Conservation (phyloP, 1,284 basidiomycete species). For the Naganishia cerealis region DNA sequence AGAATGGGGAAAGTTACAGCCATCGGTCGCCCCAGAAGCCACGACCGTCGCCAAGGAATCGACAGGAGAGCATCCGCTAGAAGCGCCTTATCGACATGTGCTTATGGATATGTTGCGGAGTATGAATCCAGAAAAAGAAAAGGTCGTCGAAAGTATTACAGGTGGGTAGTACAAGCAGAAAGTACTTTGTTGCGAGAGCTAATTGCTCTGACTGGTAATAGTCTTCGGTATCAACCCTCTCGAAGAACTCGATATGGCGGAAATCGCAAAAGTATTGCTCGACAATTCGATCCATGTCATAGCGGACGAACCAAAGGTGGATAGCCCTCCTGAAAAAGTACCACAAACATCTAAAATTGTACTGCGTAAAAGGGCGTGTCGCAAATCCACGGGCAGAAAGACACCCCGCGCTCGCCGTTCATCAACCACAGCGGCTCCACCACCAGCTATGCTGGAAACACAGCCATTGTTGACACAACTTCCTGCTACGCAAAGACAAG, state of each 20-base stretch:
- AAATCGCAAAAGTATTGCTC: conserved; percentile 13
- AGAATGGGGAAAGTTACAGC: neutral
- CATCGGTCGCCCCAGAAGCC: neutral
- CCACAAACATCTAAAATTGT: neutral
- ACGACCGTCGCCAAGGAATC: neutral
- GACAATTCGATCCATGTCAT: conserved; percentile 4
- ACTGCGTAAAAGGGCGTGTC: conserved; percentile 13
- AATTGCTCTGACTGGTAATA: neutral
- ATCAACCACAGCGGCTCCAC: neutral
- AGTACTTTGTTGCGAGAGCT: neutral
- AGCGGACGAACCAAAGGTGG: neutral
- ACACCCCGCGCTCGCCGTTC: conserved; percentile 2
- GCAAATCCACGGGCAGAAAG: conserved; percentile 15
- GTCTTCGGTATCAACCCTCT: conserved; percentile 19
- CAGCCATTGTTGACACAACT: neutral
- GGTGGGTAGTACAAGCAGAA: neutral
- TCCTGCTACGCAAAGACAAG: neutral
- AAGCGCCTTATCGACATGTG: conserved; percentile 6
- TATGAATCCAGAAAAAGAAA: neutral
- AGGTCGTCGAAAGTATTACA: neutral
- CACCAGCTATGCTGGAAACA: neutral
- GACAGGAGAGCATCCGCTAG: neutral
- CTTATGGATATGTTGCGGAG: conserved; percentile 6
- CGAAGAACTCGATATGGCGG: conserved; percentile 11
- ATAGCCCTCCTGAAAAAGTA: neutral